Conservation (phyloP, 495 filamentous ascomycete species). For the Penicillium longicatenatum region DNA sequence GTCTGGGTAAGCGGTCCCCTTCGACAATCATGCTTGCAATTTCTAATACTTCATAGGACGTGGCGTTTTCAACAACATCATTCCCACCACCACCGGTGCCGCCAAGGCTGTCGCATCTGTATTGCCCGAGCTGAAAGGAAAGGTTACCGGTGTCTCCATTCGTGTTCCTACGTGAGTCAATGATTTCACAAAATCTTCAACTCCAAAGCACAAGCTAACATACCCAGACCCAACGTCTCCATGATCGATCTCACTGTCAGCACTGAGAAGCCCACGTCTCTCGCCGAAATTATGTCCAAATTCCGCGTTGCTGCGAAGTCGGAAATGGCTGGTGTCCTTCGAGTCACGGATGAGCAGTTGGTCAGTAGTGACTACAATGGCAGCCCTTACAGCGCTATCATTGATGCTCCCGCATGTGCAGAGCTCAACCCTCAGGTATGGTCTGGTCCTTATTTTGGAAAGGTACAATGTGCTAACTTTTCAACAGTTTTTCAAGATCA, state of each 20-base stretch:
- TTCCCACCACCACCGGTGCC: slow-evolving; percentile 37
- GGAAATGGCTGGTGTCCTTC: slow-evolving; percentile 31
- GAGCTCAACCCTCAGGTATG: slow-evolving; percentile 36
- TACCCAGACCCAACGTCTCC: slow-evolving; percentile 35
- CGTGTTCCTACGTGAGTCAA: slow-evolving; percentile 37
- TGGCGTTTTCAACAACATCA: slow-evolving; percentile 40
- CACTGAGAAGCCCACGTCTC: slow-evolving; percentile 35
- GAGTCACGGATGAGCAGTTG: slow-evolving; percentile 35
- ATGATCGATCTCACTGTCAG: slow-evolving; percentile 41
- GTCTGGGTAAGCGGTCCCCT: slow-evolving; percentile 23
- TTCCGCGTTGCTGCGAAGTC: slow-evolving; percentile 35
- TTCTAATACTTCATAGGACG: slow-evolving; percentile 21
- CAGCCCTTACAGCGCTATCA: slow-evolving; percentile 32
- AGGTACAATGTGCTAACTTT: background rate
- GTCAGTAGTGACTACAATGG: slow-evolving; percentile 39
- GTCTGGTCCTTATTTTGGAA: background rate
- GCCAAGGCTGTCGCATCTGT: slow-evolving; percentile 38
- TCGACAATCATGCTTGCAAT: background rate
- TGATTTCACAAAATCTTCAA: background rate
- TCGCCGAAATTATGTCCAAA: slow-evolving; percentile 33
- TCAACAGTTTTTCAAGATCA: slow-evolving; percentile 39
- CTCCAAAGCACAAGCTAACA: background rate
- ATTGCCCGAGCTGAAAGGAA: slow-evolving; percentile 34
- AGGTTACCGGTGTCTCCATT: slow-evolving; percentile 39
- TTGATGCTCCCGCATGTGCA: slow-evolving; percentile 33